Percentiles rank a stretch among this genome's conserved stretches.
Evolutionary conservation across 2,329 filamentous ascomycete genomes (phyloP).

Genomic region (Metarhizium sp.): DNA sequence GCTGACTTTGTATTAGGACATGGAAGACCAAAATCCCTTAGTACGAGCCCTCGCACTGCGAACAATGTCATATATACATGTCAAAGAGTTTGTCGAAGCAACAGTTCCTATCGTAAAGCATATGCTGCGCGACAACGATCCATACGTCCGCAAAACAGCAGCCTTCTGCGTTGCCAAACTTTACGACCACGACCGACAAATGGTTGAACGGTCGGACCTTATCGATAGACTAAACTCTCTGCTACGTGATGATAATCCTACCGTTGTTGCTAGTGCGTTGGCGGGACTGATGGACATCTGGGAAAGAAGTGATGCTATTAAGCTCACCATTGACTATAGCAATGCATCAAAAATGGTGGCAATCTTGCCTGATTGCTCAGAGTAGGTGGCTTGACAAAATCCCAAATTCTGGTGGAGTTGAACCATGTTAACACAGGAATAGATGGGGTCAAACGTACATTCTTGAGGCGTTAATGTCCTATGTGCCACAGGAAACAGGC

Average conservation of each 20-base stretch:
- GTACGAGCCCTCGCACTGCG: slow-evolving; percentile 86
- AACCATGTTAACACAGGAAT: slow-evolving; percentile 2
- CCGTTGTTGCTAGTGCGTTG: slow-evolving; percentile 88
- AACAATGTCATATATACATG: slow-evolving; percentile 96
- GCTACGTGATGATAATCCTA: slow-evolving; percentile 91
- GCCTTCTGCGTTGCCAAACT: slow-evolving; percentile 95
- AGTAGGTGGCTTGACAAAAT: slow-evolving; percentile 47
- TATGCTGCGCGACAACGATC: slow-evolving; percentile 76
- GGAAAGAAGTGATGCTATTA: slow-evolving; percentile 95
- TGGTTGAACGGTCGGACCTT: slow-evolving; percentile 84
- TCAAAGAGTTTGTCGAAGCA: slow-evolving; percentile 88
- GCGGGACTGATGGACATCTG: slow-evolving; percentile 94
- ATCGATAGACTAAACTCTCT: slow-evolving; percentile 87
- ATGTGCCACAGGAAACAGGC: slow-evolving; percentile 82
- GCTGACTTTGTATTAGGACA: slow-evolving; percentile 52
- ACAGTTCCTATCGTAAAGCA: slow-evolving; percentile 77
- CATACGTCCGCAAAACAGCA: slow-evolving; percentile 95
- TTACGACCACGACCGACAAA: slow-evolving; percentile 87
- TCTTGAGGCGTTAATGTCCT: slow-evolving; percentile 93
- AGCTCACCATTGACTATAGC: slow-evolving; percentile 92
- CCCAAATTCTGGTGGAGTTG: background rate
- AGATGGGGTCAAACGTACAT: slow-evolving; percentile 99
- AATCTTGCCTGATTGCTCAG: slow-evolving; percentile 91
- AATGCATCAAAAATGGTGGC: slow-evolving; percentile 98
- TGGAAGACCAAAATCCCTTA: slow-evolving; percentile 86